Base-by-base conservation (phyloP, 192 early-diverging fungal genomes). In the Entomortierella beljakovae region DNA sequence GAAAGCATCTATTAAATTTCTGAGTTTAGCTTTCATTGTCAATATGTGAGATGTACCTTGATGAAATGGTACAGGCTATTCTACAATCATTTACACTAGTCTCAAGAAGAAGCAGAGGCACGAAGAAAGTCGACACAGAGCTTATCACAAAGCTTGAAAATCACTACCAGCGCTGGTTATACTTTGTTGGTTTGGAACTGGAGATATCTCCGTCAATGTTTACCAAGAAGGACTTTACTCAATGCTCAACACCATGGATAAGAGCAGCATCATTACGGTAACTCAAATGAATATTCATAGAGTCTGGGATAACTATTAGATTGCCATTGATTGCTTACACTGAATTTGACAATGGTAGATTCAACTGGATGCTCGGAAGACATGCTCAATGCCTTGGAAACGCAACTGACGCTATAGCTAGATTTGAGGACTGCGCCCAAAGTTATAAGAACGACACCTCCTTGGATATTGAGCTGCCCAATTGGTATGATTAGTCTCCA, bases 341-440 rank as follows among this genome's bases (percentile, higher is more conserved):
- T n/a, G n/a, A n/a, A n/a, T n/a, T n/a, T n/a, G n/a, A n/a, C n/a
- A n/a, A 11, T 23, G 5, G 28, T 63, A 71, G 70, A 50, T 33
- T 70, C 26, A 43, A 40, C 0, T 79, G 75, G 75, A 64, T 70
- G 57, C 37, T 58, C 0, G 75, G 75, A 38, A 51, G 75, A 26
- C 32, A 64, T 56, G 67, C 61, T n/a, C 75, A 79, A 57, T 79
- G 75, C 38, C 48, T 60, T 2, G 75, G 75, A 6, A 69, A 70
- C 15, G 67, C 75, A 22, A 26, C 38, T 2, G 59, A 70, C 2
- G 75, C 75, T 22, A 79, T 79, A 31, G 13, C 75, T 6, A 40
- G 64, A 25, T 70, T 79, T n/a, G 75, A 79, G 15, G 23, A 43
- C 15, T 79, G 75, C 42, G 55, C 54, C 13, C 25, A 35, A 23